These are phyloP conservation scores for Mollisia scopiformis DNA, from an alignment of 2,329 filamentous ascomycete species.

Conservation along the genomic window DNA sequence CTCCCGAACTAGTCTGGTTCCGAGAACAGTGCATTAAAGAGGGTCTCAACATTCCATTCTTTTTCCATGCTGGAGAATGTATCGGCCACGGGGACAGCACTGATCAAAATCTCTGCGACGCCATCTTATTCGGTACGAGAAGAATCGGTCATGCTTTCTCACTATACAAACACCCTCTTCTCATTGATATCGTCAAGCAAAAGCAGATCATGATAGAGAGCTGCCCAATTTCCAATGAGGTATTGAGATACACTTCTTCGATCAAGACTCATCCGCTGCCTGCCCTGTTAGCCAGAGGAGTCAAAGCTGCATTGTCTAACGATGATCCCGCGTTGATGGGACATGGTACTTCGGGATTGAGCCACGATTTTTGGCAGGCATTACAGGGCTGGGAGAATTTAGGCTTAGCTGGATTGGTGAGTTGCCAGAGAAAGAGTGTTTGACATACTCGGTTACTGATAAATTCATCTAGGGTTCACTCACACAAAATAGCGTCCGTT, in stretches of 20 bases:
- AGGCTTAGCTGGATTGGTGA: constrained; percentile 80
- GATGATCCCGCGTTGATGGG: constrained; percentile 90
- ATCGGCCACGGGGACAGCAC: constrained; percentile 74
- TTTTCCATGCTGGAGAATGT: constrained; percentile 90
- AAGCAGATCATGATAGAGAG: constrained; percentile 83
- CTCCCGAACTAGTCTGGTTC: constrained; percentile 89
- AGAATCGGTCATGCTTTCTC: constrained; percentile 87
- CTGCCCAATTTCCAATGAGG: constrained; percentile 87
- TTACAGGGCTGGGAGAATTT: constrained; percentile 88
- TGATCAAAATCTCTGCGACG: constrained; percentile 83
- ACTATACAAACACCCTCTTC: constrained; percentile 83
- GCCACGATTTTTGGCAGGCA: constrained; percentile 90
- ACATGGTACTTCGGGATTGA: constrained; percentile 77
- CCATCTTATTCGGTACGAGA: constrained; percentile 78
- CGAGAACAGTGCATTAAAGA: constrained; percentile 75
- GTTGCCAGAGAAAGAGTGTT: constrained; percentile 31
- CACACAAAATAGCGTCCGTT: constrained; percentile 87
- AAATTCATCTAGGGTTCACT: constrained; percentile 43
- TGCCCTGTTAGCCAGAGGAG: constrained; percentile 78
- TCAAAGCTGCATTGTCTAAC: constrained; percentile 81
- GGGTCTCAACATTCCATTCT: constrained; percentile 82
- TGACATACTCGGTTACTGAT: constrained; percentile 1
- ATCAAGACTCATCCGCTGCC: constrained; percentile 80
- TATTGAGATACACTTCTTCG: constrained; percentile 75
- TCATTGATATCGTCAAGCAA: constrained; percentile 84